Percentiles rank a stretch among this genome's conserved stretches.
These are phyloP conservation scores for Melanogaster broomeanus DNA, from an alignment of 768 basidiomycete species.

Conservation along the genomic window DNA sequence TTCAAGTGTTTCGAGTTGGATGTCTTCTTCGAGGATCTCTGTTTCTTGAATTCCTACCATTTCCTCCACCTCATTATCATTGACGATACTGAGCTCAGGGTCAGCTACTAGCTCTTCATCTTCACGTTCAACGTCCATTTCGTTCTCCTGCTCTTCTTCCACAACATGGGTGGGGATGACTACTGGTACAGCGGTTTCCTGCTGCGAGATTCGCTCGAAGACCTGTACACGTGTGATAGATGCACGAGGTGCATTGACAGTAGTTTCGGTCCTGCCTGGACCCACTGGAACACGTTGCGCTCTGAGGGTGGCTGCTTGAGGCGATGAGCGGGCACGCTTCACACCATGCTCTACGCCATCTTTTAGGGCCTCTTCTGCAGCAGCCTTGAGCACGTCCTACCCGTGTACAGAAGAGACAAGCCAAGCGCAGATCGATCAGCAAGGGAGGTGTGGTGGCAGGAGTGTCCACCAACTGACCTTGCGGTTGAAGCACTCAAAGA, in stretches of 20 bases:
- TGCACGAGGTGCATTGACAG: constrained; percentile 42
- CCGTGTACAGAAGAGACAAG: too few relatives aligned
- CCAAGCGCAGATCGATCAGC: too few relatives aligned
- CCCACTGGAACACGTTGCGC: constrained; percentile 73
- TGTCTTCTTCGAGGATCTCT: too few relatives aligned
- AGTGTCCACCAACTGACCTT: too few relatives aligned
- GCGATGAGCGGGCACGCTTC: constrained; percentile 65
- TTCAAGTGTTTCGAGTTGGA: too few relatives aligned
- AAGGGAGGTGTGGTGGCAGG: too few relatives aligned
- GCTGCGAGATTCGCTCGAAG: constrained; percentile 44
- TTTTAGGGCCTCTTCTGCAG: constrained; percentile 58
- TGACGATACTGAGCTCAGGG: constrained; percentile 42
- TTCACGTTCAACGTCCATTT: constrained; percentile 63
- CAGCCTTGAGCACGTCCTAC: constrained; percentile 43
- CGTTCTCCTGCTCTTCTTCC: constrained; percentile 50
- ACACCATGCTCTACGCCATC: constrained; percentile 52
- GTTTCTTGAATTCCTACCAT: too few relatives aligned
- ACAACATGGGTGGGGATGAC: too few relatives aligned
- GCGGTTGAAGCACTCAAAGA: too few relatives aligned
- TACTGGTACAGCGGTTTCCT: constrained; percentile 44
- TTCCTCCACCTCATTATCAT: constrained; percentile 61
- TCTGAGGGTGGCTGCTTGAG: constrained; percentile 57
- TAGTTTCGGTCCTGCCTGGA: too few relatives aligned
- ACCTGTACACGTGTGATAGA: constrained; percentile 26
- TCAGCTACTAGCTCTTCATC: constrained; percentile 37